Base-by-base conservation (phyloP, 352 stramenopile species). In the Pythium guiyangense region DNA sequence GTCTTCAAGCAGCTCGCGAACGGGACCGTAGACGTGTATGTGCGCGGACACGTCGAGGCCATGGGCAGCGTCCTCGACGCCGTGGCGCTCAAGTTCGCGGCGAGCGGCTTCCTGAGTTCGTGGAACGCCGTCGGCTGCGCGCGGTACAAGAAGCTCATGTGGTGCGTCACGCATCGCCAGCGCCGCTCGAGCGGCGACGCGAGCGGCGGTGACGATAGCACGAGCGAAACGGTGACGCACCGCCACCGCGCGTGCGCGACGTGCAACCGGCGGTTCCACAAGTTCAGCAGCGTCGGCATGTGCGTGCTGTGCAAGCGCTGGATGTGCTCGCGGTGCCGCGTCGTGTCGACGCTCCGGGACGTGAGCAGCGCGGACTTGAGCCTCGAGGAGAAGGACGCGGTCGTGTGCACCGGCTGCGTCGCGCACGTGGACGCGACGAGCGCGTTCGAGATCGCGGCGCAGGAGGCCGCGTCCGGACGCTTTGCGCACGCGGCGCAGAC, bases 51-150 rank as follows among this genome's bases (percentile, higher is more conserved):
- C 50, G 27, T 59, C 20, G 57, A 52, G n/a, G 57, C 50, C 5
- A 47, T 46, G 4, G 50, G 49, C 51, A 25, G 34, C 14, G 56
- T 62, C 27, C 51, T 77, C 11, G 66, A 79, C 35, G 68, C 60
- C 10, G 65, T 79, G 25, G 60, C 70, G 5, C 66, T 83, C n/a
- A 67, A 71, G 17, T 60, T 62, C 6, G 70, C 70, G 14, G 74
- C 73, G 12, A 82, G 60, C 25, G 70, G 67, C 4, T 72, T 77
- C 29, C 59, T 77, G 22, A 79, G 67, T 52, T 78, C 66, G 15
- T 81, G 72, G 72, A 82, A 82, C 43, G 49, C 68, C 54, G 70
- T 27, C n/a, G n/a, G n/a, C n/a, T n/a, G n/a, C n/a, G n/a, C n/a
- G n/a, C n/a, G n/a, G n/a, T n/a, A n/a, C n/a, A 79, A 79, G 49